Base-by-base conservation (phyloP, 108 stramenopile genomes). In the Discostella stelligeroides region DNA sequence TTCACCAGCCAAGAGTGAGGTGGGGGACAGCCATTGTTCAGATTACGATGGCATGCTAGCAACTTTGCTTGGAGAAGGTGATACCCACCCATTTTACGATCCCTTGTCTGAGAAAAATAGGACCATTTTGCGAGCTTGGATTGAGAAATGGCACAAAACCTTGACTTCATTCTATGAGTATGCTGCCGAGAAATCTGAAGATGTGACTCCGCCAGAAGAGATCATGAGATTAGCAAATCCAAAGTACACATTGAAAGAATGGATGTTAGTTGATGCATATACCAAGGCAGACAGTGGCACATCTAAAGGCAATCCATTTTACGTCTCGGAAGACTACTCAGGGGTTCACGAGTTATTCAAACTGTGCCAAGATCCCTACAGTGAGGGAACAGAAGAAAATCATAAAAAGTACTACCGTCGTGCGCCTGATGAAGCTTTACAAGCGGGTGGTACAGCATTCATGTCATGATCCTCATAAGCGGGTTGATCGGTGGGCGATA, bases 191-290 rank as follows among this genome's bases (percentile, higher is more conserved):
- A 63, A 70, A 37, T 51, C 66, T 20, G 58, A 63, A 21, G 40
- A 11, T n/a, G 47, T 68, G 0, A 28, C 73, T 7, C 71, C 58
- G 24, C 64, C 72, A 18, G 63, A 54, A 43, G 82, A 89, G 54
- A 67, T 69, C 58, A 93, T 93, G 92, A 47, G 72, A 27, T 42
- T 61, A 10, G 62, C 75, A 24, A 93, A 92, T 75, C 91, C 91
- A 30, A 93, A 96, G 38, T 93, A 84, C 69, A 86, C 90, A 0
- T 63, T 96, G 13, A 59, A 88, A 51, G 92, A 93, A 71, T 90
- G 90, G 91, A 96, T 91, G 87, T 63, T 96, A 60, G 91, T 93
- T 11, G 90, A 96, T 53, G 88, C 95, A 4, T 96, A 96, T 68
- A 68, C 84, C 7, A 73, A 76, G 48, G 95, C 92, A 29, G 89